Base-by-base conservation (phyloP, 257 asterid genomes). In the Nicotiana attenuata region DNA sequence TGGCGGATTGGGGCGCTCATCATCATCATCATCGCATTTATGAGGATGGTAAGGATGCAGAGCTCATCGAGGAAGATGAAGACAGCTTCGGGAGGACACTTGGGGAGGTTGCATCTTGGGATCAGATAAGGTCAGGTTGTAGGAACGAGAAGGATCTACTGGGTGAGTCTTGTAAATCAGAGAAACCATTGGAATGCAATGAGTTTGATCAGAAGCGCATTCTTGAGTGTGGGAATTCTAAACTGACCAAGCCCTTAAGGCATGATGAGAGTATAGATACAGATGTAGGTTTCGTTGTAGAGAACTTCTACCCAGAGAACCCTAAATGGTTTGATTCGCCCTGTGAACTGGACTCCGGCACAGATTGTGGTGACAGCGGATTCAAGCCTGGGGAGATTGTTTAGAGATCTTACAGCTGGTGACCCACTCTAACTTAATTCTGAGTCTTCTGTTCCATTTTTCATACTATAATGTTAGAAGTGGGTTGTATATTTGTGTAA, bases 91-190 rank as follows among this genome's bases (percentile, higher is more conserved):
- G 96, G 77, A 90, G 98, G 87, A 93, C 99, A 10, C 98, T 96
- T 35, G 98, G 97, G 68, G 99, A 96, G 86, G 98, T 96, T 87
- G 97, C 96, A 86, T 90, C 97, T 38, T 94, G 98, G 99, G 98
- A 88, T 86, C 96, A 87, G 84, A 91, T 96, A 91, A 89, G 97
- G 90, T 52, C 91, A 5, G 91, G 84, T 78, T 84, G 94, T 87
- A 86, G 91, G 87, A 84, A 86, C 24, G 93, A 89, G 90, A 93
- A 89, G 88, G 93, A 90, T 89, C 87, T 94, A 81, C 92, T 93
- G 4, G 90, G 93, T 19, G 98, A 90, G 76, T 85, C 89, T 77
- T 92, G 97, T 86, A 96, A 96, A 87, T 89, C 91, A 45, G 97
- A 91, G 83, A 96, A 96, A 84, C 94, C 97, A 97, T 73, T 96